Base-by-base conservation (phyloP, 2,329 filamentous ascomycete genomes). In the Ceratocystis variospora region DNA sequence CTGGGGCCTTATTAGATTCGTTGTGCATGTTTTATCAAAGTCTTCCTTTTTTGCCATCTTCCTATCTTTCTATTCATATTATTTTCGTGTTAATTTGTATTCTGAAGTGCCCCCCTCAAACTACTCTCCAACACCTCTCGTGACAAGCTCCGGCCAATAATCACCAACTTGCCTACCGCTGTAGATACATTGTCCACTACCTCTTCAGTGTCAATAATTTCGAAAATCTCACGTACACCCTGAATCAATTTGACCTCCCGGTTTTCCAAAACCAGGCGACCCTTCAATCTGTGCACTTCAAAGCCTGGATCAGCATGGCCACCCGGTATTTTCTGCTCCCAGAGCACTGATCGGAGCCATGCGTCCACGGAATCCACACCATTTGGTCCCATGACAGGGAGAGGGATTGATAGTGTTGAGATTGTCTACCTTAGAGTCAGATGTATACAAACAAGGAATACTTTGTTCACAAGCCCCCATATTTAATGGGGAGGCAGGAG, bases 151-250 rank as follows among this genome's bases (percentile, higher is more conserved):
- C 82, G 79, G 57, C 85, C 85, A 73, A 88, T 87, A 59, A 88
- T 71, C 8, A 88, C 81, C 62, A 88, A 76, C 73, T 88, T 88
- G 25, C 85, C 81, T 46, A 74, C 70, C 31, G 70, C 70, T 10
- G 72, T 68, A 12, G 67, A 66, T 55, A 69, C 70, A 8, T 70
- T 69, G 17, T 68, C 68, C 3, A 64, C 62, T 59, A 73, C 74
- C 8, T 74, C 70, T 3, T 77, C 76, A 6, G 77, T 78, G 70
- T 96, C 90, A 28, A 90, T 83, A 28, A 97, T 88, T 72, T 99
- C 94, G 74, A 97, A 99, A 17, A 97, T 83, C 71, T 96, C 93
- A 64, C 93, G 80, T 0, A 99, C 94, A 1, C 92, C 94, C 74
- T 99, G 94, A 6, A 97, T 80, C 69, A 97, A 84, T 73, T 90